Base-by-base conservation (phyloP, 805 yeast species). In the Lipomyces spencermartinsiae region DNA sequence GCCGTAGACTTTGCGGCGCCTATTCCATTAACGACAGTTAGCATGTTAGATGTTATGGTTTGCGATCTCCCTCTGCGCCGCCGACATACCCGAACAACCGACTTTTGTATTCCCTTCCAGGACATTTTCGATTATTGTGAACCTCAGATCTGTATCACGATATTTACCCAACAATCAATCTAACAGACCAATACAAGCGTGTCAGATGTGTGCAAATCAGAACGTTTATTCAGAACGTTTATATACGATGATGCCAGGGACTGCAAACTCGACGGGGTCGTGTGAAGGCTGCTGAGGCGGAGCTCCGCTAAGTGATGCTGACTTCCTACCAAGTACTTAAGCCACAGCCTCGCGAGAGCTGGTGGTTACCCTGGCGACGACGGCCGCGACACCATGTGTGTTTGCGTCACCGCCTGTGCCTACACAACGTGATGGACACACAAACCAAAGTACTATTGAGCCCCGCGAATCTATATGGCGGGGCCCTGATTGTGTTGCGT, bases 1-100 rank as follows among this genome's bases (percentile, higher is more conserved):
- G 97, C 74, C 95, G 89, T 78, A 95, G 84, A 73, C 84, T 86
- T 80, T 95, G 98, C 58, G 99, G 99, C 7, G 97, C 82, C 72
- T 63, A 29, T 19, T 43, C 19, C 25, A 33, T 58, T 58, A 58
- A 33, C 16, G 12, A 31, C 10, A 33, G 22, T 56, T n/a, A 31
- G 34, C 33, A 16, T 10, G 7, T 14, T 4, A 31, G 14, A 16
- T 10, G 7, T 14, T 4, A 31, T 43, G n/a, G 39, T 35, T 16
- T 35, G 19, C 29, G 3, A 58, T 19, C 34, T 35, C 2, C 19
- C 57, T 8, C 7, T 10, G 19, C 34, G 6, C 7, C 6, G 8
- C 49, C 22, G 14, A 64, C 72, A 12, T 61, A 69, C 72, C 57
- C 73, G 62, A 16, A 49, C 73, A 22, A 67, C 73, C 31, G 73